phyloP scores from a whole-genome alignment of 495 filamentous ascomycete species.

The Aspergillus homomorphus region DNA sequence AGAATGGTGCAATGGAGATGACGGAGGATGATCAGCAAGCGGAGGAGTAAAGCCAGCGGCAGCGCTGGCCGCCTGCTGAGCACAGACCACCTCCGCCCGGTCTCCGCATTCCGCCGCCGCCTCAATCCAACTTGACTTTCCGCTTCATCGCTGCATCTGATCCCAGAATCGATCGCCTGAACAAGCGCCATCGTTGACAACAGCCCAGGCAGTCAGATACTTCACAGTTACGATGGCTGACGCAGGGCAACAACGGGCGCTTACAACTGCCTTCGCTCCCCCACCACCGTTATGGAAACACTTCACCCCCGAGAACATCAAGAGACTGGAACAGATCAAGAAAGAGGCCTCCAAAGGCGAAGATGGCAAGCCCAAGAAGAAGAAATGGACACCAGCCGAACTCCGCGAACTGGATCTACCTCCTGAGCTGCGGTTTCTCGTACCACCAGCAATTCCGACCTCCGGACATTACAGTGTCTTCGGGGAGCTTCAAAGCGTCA shows the following conservation, averaged over 20 bases:
- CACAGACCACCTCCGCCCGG: constrained; percentile 12
- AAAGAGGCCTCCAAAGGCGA: constrained; percentile 40
- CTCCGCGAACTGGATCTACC: constrained; percentile 62
- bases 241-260: constrained; percentile 42
- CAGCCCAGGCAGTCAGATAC: not conserved
- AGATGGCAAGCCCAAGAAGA: constrained; percentile 33
- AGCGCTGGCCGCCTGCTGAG: constrained; percentile 5
- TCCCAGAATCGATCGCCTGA: not conserved
- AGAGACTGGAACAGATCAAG: constrained; percentile 57
- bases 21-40: not conserved
- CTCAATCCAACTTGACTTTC: not conserved
- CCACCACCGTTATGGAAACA: constrained; percentile 88
- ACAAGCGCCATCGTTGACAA: not conserved
- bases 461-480: constrained; percentile 74
- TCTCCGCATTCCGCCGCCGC: constrained; percentile 13
- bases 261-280: constrained; percentile 68
- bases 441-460: constrained; percentile 72
- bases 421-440: constrained; percentile 69
- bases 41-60: not conserved
- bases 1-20: not conserved
- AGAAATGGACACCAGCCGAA: constrained; percentile 40
- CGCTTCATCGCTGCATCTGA: not conserved
- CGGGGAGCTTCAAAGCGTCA: constrained; percentile 61
- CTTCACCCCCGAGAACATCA: constrained; percentile 77
- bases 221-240: constrained; percentile 47